A percentile compares a stretch with the other conserved stretches of the same genome.
These are phyloP conservation scores for Sequoia sempervirens DNA, from an alignment of 75 land plant species.

Conservation along the genomic window DNA sequence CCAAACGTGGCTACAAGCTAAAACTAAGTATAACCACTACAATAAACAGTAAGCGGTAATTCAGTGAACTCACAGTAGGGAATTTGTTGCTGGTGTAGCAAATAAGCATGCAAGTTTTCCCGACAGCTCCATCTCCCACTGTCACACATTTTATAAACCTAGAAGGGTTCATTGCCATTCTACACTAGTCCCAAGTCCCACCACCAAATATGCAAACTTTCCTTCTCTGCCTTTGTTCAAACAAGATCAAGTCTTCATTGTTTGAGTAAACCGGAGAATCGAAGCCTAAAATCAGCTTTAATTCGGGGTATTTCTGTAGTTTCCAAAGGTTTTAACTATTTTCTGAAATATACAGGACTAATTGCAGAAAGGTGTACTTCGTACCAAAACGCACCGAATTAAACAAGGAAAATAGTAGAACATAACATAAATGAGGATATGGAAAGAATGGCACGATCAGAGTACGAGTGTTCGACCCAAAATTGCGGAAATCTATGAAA, in stretches of 20 bases:
- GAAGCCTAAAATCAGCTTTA: background rate
- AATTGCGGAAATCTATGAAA: background rate
- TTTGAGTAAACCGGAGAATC: background rate
- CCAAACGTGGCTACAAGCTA: background rate
- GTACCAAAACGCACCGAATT: background rate
- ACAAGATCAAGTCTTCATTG: background rate
- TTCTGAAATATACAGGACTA: background rate
- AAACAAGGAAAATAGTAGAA: background rate
- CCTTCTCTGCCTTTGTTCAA: background rate
- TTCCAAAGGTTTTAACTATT: too few relatives aligned
- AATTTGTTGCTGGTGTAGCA: slow-evolving; percentile 52
- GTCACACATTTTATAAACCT: slow-evolving; percentile 40
- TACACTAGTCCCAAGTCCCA: background rate
- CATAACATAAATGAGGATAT: too few relatives aligned
- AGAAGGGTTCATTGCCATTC: slow-evolving; percentile 28
- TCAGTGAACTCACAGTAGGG: slow-evolving; percentile 23
- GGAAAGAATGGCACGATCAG: background rate
- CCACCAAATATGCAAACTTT: background rate
- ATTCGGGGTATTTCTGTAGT: too few relatives aligned
- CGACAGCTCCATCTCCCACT: slow-evolving; percentile 44
- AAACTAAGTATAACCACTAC: background rate
- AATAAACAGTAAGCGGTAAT: background rate
- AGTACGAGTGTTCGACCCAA: background rate
- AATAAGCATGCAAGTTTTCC: slow-evolving; percentile 47
- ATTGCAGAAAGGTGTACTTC: background rate